Conservation (phyloP, 2,329 filamentous ascomycete genomes). For the Fusarium kyushuense region DNA sequence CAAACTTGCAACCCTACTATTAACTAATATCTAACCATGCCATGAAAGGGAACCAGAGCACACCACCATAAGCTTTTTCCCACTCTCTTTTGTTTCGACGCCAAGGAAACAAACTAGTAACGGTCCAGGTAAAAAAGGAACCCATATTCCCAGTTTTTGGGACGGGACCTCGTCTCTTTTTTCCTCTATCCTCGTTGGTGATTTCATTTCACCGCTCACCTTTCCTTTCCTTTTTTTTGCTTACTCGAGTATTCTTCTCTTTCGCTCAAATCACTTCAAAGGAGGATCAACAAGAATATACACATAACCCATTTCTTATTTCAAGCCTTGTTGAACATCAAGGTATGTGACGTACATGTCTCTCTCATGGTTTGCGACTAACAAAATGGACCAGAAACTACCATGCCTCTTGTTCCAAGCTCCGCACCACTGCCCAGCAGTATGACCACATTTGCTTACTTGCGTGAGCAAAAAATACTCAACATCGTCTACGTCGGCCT, state of each 20-base stretch:
- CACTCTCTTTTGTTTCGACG: constrained; percentile 17
- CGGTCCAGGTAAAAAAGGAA: constrained; percentile 21
- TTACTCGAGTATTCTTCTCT: constrained; percentile 5
- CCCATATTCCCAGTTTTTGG: constrained; percentile 27
- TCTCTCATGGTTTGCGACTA: constrained; percentile 4
- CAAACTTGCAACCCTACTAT: constrained; percentile 40
- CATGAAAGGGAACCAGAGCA: constrained; percentile 23
- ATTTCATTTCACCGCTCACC: constrained; percentile 39
- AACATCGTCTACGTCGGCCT: constrained; percentile 63
- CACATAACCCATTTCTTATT: constrained; percentile 1
- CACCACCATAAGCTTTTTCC: constrained; percentile 19
- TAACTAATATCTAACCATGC: constrained; percentile 30
- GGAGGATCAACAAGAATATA: neutral
- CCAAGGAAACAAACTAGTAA: constrained; percentile 38
- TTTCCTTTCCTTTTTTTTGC: neutral
- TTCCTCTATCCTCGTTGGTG: constrained; percentile 4
- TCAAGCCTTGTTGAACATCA: neutral
- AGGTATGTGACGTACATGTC: constrained; percentile 4
- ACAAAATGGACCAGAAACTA: constrained; percentile 18
- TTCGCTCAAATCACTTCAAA: neutral
- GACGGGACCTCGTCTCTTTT: constrained; percentile 5
- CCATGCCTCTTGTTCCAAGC: constrained; percentile 43
- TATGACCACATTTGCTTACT: constrained; percentile 42
- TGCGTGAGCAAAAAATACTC: constrained; percentile 52
- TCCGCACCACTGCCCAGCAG: constrained; percentile 35